Percentiles rank a stretch among this genome's conserved stretches.
phyloP scores from a whole-genome alignment of 257 asterid species.

The Penstemon eatonii region DNA sequence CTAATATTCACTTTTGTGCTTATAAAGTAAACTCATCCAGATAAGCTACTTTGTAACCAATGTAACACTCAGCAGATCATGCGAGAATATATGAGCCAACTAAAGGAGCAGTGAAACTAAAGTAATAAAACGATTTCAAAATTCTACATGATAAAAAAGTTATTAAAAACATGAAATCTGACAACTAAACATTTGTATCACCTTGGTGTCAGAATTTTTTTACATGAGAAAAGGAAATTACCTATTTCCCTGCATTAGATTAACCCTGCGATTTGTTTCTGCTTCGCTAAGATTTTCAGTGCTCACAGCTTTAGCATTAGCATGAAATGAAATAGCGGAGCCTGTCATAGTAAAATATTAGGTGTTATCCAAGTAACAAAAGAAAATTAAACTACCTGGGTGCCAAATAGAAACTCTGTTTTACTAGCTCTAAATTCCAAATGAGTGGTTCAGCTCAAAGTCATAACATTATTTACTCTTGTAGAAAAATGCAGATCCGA shows the following conservation, averaged over 20 bases:
- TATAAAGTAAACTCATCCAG: not conserved
- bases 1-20: too few species aligned
- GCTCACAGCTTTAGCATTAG: constrained; percentile 62
- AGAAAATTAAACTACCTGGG: not conserved
- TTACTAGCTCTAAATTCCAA: constrained; percentile 9
- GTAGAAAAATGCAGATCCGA: constrained; percentile 1
- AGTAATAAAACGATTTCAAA: not conserved
- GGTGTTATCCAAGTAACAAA: constrained; percentile 26
- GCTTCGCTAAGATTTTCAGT: constrained; percentile 74
- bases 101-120: not conserved
- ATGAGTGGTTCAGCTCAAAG: constrained; percentile 12
- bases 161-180: constrained; percentile 20
- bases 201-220: not conserved
- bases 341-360: constrained; percentile 52
- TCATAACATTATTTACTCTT: constrained; percentile 1
- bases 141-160: not conserved
- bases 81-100: constrained; percentile 17
- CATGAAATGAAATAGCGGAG: constrained; percentile 54
- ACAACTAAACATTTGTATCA: not conserved
- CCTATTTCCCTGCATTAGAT: constrained; percentile 81
- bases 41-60: not conserved
- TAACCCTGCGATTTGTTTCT: constrained; percentile 80
- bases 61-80: not conserved
- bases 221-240: constrained; percentile 30
- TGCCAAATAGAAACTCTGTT: constrained; percentile 1